Conservation (phyloP, 768 basidiomycete genomes). For the Lanmaoa rubissima region DNA sequence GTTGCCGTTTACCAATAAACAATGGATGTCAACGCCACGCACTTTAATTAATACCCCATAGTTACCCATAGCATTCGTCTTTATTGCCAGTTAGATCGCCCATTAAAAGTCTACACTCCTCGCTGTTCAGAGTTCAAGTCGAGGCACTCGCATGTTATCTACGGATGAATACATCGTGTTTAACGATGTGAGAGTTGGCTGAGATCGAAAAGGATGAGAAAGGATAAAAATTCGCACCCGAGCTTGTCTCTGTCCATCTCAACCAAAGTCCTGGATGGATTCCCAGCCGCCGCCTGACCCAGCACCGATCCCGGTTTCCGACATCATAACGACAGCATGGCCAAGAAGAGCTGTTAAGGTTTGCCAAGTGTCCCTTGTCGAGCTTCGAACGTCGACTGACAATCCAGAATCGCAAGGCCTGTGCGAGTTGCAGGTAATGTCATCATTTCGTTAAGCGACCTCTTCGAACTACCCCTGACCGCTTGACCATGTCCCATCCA, state of each 20-base stretch:
- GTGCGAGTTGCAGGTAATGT: conserved; percentile 54
- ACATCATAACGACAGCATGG: conserved; percentile 46
- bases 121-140: conserved; percentile 10
- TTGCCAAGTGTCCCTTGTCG: conserved; percentile 19
- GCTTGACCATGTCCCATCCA: background rate
- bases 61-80: background rate
- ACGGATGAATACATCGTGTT: background rate
- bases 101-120: background rate
- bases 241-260: conserved; percentile 28
- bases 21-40: background rate
- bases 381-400: conserved; percentile 12
- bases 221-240: conserved; percentile 31
- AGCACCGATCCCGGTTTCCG: conserved; percentile 48
- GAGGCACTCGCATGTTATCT: background rate
- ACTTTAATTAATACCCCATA: background rate
- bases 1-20: conserved; percentile 48
- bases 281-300: conserved; percentile 36
- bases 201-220: conserved; percentile 20
- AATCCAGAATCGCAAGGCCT: conserved; percentile 40
- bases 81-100: background rate
- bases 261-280: conserved; percentile 30
- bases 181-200: background rate
- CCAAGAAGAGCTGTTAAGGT: conserved; percentile 54
- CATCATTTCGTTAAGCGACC: background rate
- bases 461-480: background rate